phyloP scores from a whole-genome alignment of 495 filamentous ascomycete species.

The Lindgomyces ingoldianus region DNA sequence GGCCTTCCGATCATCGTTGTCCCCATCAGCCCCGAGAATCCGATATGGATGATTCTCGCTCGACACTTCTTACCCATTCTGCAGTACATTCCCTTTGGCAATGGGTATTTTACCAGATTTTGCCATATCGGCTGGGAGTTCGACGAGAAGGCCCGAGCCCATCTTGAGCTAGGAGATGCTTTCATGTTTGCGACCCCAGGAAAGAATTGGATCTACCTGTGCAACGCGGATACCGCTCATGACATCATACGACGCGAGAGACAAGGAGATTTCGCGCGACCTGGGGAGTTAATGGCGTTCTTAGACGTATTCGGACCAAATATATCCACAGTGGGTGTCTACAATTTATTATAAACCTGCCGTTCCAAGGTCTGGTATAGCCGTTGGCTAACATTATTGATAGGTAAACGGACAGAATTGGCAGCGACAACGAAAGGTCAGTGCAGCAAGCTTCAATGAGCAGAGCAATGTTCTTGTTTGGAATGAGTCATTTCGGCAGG shows the following conservation, averaged over 20 bases:
- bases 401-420: constrained; percentile 43
- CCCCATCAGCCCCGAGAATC: constrained; percentile 40
- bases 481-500: constrained; percentile 47
- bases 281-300: constrained; percentile 34
- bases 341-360: neutral
- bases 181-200: constrained; percentile 32
- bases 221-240: constrained; percentile 18
- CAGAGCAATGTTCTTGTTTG: constrained; percentile 49
- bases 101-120: constrained; percentile 23
- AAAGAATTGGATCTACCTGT: constrained; percentile 35
- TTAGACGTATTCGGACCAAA: constrained; percentile 47
- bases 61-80: constrained; percentile 19
- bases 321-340: constrained; percentile 39
- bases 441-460: constrained; percentile 50
- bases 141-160: constrained; percentile 24
- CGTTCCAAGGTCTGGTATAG: neutral
- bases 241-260: constrained; percentile 16
- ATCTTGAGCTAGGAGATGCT: constrained; percentile 34
- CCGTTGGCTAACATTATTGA: neutral
- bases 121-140: constrained; percentile 34
- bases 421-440: constrained; percentile 48
- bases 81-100: constrained; percentile 21
- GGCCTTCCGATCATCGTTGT: constrained; percentile 34
- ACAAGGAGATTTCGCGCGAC: constrained; percentile 20
- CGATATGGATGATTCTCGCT: constrained; percentile 38